Evolutionary conservation across 2,329 filamentous ascomycete genomes (phyloP).

Genomic region (Cladosporium sp.): DNA sequence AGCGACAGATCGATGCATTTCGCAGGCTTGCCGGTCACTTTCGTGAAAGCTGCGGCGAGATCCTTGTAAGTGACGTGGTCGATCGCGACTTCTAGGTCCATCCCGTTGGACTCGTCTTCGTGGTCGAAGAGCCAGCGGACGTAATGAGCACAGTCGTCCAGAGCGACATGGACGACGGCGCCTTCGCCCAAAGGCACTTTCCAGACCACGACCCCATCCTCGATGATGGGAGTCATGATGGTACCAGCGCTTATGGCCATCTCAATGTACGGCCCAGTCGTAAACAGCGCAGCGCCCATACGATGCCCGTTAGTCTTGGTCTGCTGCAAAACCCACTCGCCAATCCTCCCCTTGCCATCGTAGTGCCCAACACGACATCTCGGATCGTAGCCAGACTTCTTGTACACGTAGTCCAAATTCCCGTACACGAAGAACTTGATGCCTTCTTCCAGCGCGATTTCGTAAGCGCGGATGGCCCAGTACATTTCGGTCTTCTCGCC

Average conservation of each 20-base stretch:
- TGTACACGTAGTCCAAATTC: slow-evolving; percentile 53
- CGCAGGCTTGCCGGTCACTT: slow-evolving; percentile 38
- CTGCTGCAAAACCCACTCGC: slow-evolving; percentile 36
- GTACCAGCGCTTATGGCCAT: slow-evolving; percentile 31
- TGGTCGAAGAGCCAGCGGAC: slow-evolving; percentile 38
- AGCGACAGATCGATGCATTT: slow-evolving; percentile 31
- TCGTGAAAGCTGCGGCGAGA: slow-evolving; percentile 37
- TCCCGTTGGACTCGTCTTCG: slow-evolving; percentile 29
- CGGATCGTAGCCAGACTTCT: slow-evolving; percentile 51
- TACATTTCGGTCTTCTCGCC: slow-evolving; percentile 57
- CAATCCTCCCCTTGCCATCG: slow-evolving; percentile 43
- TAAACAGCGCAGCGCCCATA: slow-evolving; percentile 36
- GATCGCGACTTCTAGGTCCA: slow-evolving; percentile 35
- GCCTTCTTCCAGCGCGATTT: slow-evolving; percentile 41
- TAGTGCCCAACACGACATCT: slow-evolving; percentile 53
- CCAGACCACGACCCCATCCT: slow-evolving; percentile 33
- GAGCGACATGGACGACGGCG: slow-evolving; percentile 32
- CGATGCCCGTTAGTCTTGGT: slow-evolving; percentile 27
- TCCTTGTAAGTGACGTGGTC: slow-evolving; percentile 35
- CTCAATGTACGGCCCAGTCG: slow-evolving; percentile 39
- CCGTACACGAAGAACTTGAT: slow-evolving; percentile 51
- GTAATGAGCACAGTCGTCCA: slow-evolving; percentile 35
- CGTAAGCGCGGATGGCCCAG: slow-evolving; percentile 44
- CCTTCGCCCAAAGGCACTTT: slow-evolving; percentile 33
- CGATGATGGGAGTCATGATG: slow-evolving; percentile 31